Percentiles rank a stretch among this genome's conserved stretches.
These are phyloP conservation scores for Trichoderma sp. DNA, from an alignment of 2,329 filamentous ascomycete species.

Conservation along the genomic window DNA sequence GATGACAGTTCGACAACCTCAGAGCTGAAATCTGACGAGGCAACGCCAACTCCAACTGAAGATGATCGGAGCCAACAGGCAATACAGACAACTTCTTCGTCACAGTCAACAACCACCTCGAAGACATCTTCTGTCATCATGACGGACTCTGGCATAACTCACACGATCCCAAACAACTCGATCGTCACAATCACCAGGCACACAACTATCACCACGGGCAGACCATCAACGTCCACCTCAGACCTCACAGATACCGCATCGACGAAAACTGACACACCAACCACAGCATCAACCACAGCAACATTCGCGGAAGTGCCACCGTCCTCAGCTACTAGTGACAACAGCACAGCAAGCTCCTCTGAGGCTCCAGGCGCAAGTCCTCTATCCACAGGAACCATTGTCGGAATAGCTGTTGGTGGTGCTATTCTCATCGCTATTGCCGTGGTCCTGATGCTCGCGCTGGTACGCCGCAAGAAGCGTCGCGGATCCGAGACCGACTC, in stretches of 20 bases:
- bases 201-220: slow-evolving; percentile 36
- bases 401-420: slow-evolving; percentile 38
- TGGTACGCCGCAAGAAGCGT: slow-evolving; percentile 28
- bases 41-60: background rate
- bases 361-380: slow-evolving; percentile 8
- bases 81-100: background rate
- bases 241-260: slow-evolving; percentile 16
- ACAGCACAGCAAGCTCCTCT: background rate
- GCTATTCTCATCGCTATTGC: slow-evolving; percentile 32
- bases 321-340: slow-evolving; percentile 23
- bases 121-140: slow-evolving; percentile 27
- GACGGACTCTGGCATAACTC: slow-evolving; percentile 41
- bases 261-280: background rate
- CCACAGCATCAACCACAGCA: background rate
- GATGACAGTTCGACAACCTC: background rate
- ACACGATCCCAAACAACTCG: slow-evolving; percentile 38
- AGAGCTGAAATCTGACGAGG: background rate
- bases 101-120: background rate
- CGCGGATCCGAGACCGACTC: slow-evolving; percentile 13
- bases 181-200: slow-evolving; percentile 39
- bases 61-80: background rate
- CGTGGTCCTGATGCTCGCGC: slow-evolving; percentile 27
- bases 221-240: slow-evolving; percentile 25
- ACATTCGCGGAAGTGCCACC: slow-evolving; percentile 21
- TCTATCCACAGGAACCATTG: slow-evolving; percentile 36